Percentiles rank a stretch among this genome's conserved stretches.
Evolutionary conservation across 352 stramenopile genomes (phyloP).

Genomic region (Globisporangium okanoganense): DNA sequence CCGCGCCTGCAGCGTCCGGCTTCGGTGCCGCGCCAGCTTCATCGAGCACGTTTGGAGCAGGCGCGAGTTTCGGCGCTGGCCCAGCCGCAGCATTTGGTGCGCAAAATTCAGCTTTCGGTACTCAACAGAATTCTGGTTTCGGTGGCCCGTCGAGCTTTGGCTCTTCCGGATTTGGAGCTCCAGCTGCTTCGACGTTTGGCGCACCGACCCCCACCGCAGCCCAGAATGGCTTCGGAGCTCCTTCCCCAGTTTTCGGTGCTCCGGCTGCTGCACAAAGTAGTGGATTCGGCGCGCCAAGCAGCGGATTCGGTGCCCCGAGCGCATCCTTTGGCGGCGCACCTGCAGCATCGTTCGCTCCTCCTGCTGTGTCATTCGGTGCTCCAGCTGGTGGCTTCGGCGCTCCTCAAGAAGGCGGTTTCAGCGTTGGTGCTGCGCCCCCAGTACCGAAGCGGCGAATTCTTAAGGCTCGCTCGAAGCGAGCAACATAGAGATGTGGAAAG

Average conservation of each 20-base stretch:
- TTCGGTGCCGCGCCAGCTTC: constrained; percentile 27
- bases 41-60: constrained; percentile 12
- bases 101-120: neutral
- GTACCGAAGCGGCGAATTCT: constrained; percentile 62
- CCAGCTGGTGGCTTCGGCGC: constrained; percentile 28
- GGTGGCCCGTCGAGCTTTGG: constrained; percentile 26
- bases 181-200: constrained; percentile 18
- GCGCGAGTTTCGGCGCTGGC: neutral
- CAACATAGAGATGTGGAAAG: constrained; percentile 18
- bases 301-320: neutral
- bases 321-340: constrained; percentile 22
- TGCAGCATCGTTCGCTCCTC: constrained; percentile 28
- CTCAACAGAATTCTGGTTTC: constrained; percentile 23
- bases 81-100: constrained; percentile 15
- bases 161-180: constrained; percentile 11
- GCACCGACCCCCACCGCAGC: constrained; percentile 7
- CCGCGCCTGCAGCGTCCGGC: constrained; percentile 18
- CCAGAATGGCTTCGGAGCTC: constrained; percentile 3
- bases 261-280: constrained; percentile 14
- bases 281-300: constrained; percentile 24
- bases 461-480: constrained; percentile 30
- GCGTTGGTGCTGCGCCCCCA: constrained; percentile 53
- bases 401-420: constrained; percentile 52
- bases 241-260: constrained; percentile 12
- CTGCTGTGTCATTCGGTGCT: constrained; percentile 10